Base-by-base conservation (phyloP, 2,329 filamentous ascomycete species). In the Arthrinium puccinioides region DNA sequence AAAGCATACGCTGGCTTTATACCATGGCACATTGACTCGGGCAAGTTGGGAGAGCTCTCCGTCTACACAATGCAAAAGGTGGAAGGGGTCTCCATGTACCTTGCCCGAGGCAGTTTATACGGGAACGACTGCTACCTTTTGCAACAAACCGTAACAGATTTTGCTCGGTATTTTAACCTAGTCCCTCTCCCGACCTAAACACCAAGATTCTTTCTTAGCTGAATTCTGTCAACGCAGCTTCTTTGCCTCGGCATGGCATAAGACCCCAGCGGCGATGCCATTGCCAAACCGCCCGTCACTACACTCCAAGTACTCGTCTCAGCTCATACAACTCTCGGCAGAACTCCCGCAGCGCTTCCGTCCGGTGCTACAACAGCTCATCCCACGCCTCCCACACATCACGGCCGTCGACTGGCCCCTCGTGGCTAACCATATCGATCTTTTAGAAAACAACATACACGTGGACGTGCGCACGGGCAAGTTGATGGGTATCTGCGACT, bases 401-500 rank as follows among this genome's bases (percentile, higher is more conserved):
- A 44, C 33, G 30, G 39, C 21, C 9, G 27, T 40, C 11, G 28
- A 40, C 34, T 48, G 40, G 41, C 45, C 41, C 13, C 15, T 41
- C 23, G 39, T 43, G 32, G 41, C 36, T 18, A 39, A 48, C 32
- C 41, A 48, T 21, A 40, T 25, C 18, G 41, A 48, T 26, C 41
- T 46, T 27, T 28, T 48, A 8, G 45, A 48, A 36, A 48, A 46
- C 36, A 48, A 48, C 30, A 48, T 46, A 30, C 44, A 48, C 32
- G 44, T 48, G 19, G 38, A 44, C 30, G 28, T 25, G 14, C 25
- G 29, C 19, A 46, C 44, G 3, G 45, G 45, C 18, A 20, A 19
- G 9, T 39, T 48, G 27, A 32, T 28, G 24, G 44, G 45, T 10
- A 40, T 48, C 35, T 43, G 37, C 25, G 45, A 46, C 40, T 48